These are phyloP conservation scores for Ampelocalamus luodianensis DNA, from an alignment of 176 grass and related monocot species.

Conservation along the genomic window DNA sequence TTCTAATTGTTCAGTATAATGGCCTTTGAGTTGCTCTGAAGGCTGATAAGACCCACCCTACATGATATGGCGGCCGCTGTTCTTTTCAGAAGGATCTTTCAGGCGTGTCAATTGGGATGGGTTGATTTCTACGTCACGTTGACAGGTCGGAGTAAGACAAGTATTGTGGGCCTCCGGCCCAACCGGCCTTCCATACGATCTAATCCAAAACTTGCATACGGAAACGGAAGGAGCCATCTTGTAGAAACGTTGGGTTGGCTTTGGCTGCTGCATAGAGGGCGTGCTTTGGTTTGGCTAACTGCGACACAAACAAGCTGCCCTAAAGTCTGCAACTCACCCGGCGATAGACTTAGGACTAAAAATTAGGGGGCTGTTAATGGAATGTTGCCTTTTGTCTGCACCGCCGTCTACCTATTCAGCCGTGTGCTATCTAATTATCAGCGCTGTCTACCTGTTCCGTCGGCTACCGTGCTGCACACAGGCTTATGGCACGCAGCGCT, in stretches of 20 bases:
- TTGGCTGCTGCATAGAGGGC: not conserved
- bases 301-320: too few species aligned
- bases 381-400: too few species aligned
- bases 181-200: not conserved
- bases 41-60: not conserved
- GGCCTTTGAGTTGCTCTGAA: not conserved
- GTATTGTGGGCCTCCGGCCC: not conserved
- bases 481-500: too few species aligned
- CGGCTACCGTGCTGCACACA: too few species aligned
- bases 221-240: too few species aligned
- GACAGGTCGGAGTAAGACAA: not conserved
- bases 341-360: too few species aligned
- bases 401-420: too few species aligned
- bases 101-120: not conserved
- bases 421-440: too few species aligned
- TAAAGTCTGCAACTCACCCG: too few species aligned
- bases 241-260: not conserved
- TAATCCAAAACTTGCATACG: not conserved
- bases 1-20: not conserved
- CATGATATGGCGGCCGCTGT: not conserved
- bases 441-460: too few species aligned
- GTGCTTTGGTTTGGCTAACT: too few species aligned
- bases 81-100: not conserved
- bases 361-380: too few species aligned
- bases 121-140: constrained; percentile 9